Base-by-base conservation (phyloP, 1,139 yeast species). In the Arxiozyma bovina region DNA sequence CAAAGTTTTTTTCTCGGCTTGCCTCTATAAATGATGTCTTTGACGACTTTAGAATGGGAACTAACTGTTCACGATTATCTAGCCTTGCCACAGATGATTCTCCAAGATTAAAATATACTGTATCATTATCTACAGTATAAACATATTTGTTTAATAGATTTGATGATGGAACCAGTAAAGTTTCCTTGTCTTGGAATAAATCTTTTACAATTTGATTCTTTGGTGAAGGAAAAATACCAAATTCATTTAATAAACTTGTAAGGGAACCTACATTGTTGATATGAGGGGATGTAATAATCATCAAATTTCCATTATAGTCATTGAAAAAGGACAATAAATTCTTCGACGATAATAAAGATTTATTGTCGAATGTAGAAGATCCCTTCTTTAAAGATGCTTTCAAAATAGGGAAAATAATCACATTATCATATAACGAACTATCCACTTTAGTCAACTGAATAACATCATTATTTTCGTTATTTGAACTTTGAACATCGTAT, bases 151-250 rank as follows among this genome's bases (percentile, higher is more conserved):
- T 65, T 42, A 64, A 54, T 25, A 65, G 43, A 7, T 59, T 58
- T 1, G 55, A 55, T 4, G 60, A 47, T 20, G 65, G 50, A 7
- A 71, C 52, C 43, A 57, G 50, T 40, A 72, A 25, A 12, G 23
- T 47, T 6, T 50, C 50, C 42, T 57, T 58, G 7, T 58, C 57
- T 48, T 65, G 63, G 71, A 88, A 89, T 68, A 87, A 86, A 70
- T 90, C 96, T 15, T 77, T 71, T 54, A 85, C 74, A 57, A 75
- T 71, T 69, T 81, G 84, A 52, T 82, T 85, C 66, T 82, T 85
- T 55, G 96, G 96, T 46, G 96, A 79, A 57, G 96, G 88, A 64
- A 77, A 81, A 53, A 94, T 83, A 34, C 96, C 99, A 61, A 90
- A 72, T 69, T 91, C 91, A 62, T 83, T 81, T 63, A 88, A 77